phyloP scores from a whole-genome alignment of 768 basidiomycete species.

The Melanogaster broomeanus region DNA sequence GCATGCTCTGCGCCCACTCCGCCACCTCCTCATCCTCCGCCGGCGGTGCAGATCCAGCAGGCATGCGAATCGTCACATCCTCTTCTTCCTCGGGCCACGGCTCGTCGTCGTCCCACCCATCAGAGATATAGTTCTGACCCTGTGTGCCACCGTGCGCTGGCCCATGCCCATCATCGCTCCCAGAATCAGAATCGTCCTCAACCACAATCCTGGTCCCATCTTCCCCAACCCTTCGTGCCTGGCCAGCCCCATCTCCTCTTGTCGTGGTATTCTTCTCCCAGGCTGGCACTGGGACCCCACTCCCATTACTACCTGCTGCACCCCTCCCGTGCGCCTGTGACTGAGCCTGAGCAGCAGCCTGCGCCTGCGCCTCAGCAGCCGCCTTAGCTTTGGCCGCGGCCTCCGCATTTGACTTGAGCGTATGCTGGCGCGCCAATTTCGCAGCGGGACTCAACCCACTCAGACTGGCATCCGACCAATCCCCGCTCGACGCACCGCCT shows the following conservation, averaged over 20 bases:
- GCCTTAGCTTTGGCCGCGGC: conserved; percentile 45
- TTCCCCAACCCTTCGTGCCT: conserved; percentile 52
- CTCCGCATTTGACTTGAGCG: conserved; percentile 76
- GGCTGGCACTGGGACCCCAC: conserved; percentile 46
- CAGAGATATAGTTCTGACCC: conserved; percentile 48
- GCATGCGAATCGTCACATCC: conserved; percentile 66
- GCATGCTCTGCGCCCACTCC: conserved; percentile 76
- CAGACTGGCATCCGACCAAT: conserved; percentile 62
- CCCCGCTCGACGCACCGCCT: conserved; percentile 37
- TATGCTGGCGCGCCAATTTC: conserved; percentile 87
- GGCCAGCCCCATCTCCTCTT: conserved; percentile 46
- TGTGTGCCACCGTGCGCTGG: conserved; percentile 34
- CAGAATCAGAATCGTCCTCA: conserved; percentile 71
- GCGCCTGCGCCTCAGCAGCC: conserved; percentile 30
- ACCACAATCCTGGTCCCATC: conserved; percentile 66
- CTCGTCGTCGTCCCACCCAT: conserved; percentile 80
- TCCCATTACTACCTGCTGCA: conserved; percentile 26
- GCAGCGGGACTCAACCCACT: conserved; percentile 88
- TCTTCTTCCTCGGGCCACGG: conserved; percentile 73
- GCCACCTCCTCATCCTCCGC: conserved; percentile 59
- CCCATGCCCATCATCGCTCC: conserved; percentile 51
- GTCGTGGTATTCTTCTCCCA: conserved; percentile 87
- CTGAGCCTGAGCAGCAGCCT: conserved; percentile 23
- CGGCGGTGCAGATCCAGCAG: conserved; percentile 8
- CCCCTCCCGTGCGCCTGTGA: conserved; percentile 19